A percentile compares a stretch with the other conserved stretches of the same genome.
These are phyloP conservation scores for Wickerhamomyces queroliae DNA, from an alignment of 805 yeast species.

Conservation along the genomic window DNA sequence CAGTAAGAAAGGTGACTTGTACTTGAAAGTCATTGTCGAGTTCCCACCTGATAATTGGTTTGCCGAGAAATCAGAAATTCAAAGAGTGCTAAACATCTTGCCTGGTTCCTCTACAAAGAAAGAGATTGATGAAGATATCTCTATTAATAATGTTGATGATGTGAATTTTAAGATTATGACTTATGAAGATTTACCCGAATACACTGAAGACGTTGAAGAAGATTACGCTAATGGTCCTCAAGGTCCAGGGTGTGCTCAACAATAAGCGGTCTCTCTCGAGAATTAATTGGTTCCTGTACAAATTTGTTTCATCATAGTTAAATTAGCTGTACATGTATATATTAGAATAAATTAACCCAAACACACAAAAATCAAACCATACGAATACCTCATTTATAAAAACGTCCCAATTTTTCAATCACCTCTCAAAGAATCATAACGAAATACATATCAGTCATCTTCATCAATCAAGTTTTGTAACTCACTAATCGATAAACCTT, in stretches of 20 bases:
- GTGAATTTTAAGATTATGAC: conserved; percentile 20
- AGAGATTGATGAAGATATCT: conserved; percentile 12
- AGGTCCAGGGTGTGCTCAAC: conserved; percentile 35
- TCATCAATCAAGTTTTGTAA: conserved; percentile 15
- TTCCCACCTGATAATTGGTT: conserved; percentile 88
- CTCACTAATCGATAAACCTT: conserved; percentile 18
- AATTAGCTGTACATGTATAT: too few relatives aligned
- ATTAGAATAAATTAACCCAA: too few relatives aligned
- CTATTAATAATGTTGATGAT: conserved; percentile 25
- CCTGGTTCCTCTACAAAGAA: conserved; percentile 29
- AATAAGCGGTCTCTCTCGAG: conserved; percentile 22
- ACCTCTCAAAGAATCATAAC: conserved; percentile 3
- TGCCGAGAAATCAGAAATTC: conserved; percentile 60
- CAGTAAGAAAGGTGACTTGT: conserved; percentile 57
- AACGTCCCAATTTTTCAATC: too few relatives aligned
- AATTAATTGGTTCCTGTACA: too few relatives aligned
- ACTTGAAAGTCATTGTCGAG: conserved; percentile 61
- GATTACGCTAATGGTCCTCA: conserved; percentile 9
- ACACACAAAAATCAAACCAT: too few relatives aligned
- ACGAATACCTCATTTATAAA: too few relatives aligned
- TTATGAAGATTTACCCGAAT: conserved; percentile 19
- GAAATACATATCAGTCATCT: not conserved
- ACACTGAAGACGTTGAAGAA: conserved; percentile 16
- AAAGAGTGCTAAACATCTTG: conserved; percentile 46
- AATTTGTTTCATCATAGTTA: too few relatives aligned